Evolutionary conservation across 2,329 filamentous ascomycete species (phyloP).

Genomic region (Claviceps sorghi): DNA sequence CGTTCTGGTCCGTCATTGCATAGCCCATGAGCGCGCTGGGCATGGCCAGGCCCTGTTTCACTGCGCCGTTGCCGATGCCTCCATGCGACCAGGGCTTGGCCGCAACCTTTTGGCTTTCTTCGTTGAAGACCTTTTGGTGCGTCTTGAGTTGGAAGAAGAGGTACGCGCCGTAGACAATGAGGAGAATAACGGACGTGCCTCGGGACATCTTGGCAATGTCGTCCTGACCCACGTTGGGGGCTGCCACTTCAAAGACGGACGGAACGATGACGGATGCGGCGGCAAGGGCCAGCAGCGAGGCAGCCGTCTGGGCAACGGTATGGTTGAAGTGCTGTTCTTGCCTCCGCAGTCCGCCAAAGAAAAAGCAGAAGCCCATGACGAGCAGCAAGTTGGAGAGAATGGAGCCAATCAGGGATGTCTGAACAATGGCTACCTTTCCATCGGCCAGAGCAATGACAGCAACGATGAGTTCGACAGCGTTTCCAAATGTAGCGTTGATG

Average conservation of each 20-base stretch:
- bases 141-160: conserved; percentile 86
- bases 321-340: conserved; percentile 81
- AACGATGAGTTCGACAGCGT: conserved; percentile 81
- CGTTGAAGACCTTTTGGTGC: conserved; percentile 66
- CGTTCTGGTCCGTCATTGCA: conserved; percentile 18
- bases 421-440: conserved; percentile 66
- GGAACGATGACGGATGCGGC: conserved; percentile 78
- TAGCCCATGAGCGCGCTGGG: conserved; percentile 25
- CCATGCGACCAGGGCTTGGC: conserved; percentile 33
- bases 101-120: conserved; percentile 62
- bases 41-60: conserved; percentile 25
- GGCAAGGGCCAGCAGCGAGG: conserved; percentile 63
- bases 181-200: conserved; percentile 63
- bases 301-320: conserved; percentile 79
- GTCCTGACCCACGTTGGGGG: conserved; percentile 20
- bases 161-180: conserved; percentile 71
- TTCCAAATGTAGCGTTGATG: conserved; percentile 85
- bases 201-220: conserved; percentile 52
- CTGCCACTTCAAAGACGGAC: conserved; percentile 58
- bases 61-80: conserved; percentile 16
- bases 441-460: conserved; percentile 69
- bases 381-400: conserved; percentile 84
- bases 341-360: conserved; percentile 67
- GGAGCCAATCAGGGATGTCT: conserved; percentile 82
- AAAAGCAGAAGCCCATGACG: conserved; percentile 85